Base-by-base conservation (phyloP, 2,329 filamentous ascomycete genomes). In the Pseudogymnoascus sp. region DNA sequence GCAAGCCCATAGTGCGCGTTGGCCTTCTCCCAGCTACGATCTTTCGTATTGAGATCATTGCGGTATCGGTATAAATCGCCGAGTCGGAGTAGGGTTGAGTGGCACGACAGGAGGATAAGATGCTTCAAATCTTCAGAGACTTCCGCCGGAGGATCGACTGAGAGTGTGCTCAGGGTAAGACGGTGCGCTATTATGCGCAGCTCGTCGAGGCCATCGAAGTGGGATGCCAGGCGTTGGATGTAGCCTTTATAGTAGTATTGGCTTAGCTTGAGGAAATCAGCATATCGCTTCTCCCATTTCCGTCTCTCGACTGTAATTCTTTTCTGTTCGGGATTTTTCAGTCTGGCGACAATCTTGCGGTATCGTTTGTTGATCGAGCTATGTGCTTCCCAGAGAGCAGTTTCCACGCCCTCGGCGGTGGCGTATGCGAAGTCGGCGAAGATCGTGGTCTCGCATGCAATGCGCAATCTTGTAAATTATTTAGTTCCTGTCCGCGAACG, bases 61-160 rank as follows among this genome's bases (percentile, higher is more conserved):
- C 93, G 88, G 76, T 97, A 99, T 66, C 95, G 87, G 60, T 90
- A 90, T 59, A 99, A 81, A 74, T 99, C 95, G 35, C 95, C 95
- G 8, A 98, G 84, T 68, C 89, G 91, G 65, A 97, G 88, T 62
- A 98, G 81, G 4, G 90, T 91, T 63, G 87, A 84, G 76, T 96
- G 89, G 73, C 90, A 96, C 3, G 91, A 92, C 63, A 81, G 78
- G 41, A 91, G 79, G 63, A 96, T 83, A 38, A 82, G 72, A 66
- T 73, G 72, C 40, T 70, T 65, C 24, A 72, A 40, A 7, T 71
- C 60, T 6, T 66, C 66, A 19, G 69, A 65, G 19, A 70, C 67
- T 26, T 60, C 61, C 12, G 70, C 63, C 11, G 64, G 67, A 41
- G 66, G 38, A 59, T 73, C 72, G 6, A 64, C 69, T 6, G 71